Evolutionary conservation across 2,329 filamentous ascomycete species (phyloP), one percentile per base, ranked within the genome.

Genomic region (Penicillium sp.): DNA sequence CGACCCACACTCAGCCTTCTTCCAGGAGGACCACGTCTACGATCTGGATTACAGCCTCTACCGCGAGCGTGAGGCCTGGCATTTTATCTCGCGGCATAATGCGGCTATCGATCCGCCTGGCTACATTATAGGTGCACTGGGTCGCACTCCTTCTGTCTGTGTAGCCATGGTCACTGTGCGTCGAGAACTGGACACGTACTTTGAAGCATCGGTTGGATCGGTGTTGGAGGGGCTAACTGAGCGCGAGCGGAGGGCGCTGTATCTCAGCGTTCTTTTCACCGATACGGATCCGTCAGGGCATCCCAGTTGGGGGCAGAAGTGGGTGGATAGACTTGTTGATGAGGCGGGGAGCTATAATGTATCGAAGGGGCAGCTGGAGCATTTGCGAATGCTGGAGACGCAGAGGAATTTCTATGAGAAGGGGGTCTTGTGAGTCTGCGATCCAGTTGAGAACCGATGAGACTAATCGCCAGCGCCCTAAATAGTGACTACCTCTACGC

Each of bases 401-500:
- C 60, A 65, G 7, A 59, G 66, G 23, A 71, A 74, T 50, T 73
- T 67, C 49, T 70, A 72, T 53, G 69, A 72, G 49, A 77, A 77
- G 56, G 71, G 72, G 3, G 70, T 77, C 3, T 73, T 71, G 70
- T 74, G 60, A 61, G 72, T 19, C 26, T 15, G 47, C 17, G 11
- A 3, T 45, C 47, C 44, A 35, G 13, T 6, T 9, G 7, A 30
- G 21, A 35, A 48, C 23, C 45, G 21, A 29, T 7, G 30, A 45
- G 13, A 23, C 11, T n/a, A 11, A 38, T 17, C 44, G 7, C 7
- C 21, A n/a, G 44, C 13, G 19, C 31, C 4, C 1, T 8, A 6
- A 17, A 5, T 17, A 71, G 68, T 47, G 75, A 76, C 55, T 77
- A 76, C 53, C 66, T 67, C 35, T 73, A 77, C 56, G 66, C 67